Conservation (phyloP, 495 filamentous ascomycete genomes). For the Clavariopsis aquatica region DNA sequence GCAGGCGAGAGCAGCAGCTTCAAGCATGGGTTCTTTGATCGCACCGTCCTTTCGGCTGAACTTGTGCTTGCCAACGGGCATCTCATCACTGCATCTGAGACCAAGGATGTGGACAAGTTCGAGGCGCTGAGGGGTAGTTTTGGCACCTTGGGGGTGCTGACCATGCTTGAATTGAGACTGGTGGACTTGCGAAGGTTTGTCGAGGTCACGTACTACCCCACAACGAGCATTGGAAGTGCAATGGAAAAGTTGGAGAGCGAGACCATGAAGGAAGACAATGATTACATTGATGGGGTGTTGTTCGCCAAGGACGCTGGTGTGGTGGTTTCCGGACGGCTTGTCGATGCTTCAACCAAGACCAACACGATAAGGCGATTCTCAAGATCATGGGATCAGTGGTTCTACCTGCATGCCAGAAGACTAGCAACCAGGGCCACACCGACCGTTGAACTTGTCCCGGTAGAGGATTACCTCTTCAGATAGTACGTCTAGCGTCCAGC, state of each 20-base stretch:
- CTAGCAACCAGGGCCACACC: slow-evolving; percentile 32
- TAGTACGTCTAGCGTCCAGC: slow-evolving; percentile 39
- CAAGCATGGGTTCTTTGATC: slow-evolving; percentile 60
- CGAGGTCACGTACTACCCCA: slow-evolving; percentile 56
- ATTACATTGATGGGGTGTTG: slow-evolving; percentile 49
- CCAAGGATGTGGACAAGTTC: slow-evolving; percentile 53
- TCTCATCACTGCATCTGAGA: slow-evolving; percentile 46
- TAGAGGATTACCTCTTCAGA: slow-evolving; percentile 62
- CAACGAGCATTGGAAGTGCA: slow-evolving; percentile 39
- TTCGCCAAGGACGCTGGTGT: slow-evolving; percentile 54
- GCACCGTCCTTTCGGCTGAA: slow-evolving; percentile 56
- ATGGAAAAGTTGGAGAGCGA: slow-evolving; percentile 37
- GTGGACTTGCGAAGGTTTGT: slow-evolving; percentile 56
- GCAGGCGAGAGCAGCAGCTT: slow-evolving; percentile 61
- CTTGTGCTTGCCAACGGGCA: slow-evolving; percentile 60
- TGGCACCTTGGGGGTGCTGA: slow-evolving; percentile 59
- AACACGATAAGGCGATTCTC: slow-evolving; percentile 43
- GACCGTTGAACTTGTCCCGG: slow-evolving; percentile 51
- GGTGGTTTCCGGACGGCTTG: slow-evolving; percentile 55
- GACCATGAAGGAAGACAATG: slow-evolving; percentile 41
- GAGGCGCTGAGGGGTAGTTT: slow-evolving; percentile 56
- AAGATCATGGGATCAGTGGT: slow-evolving; percentile 57
- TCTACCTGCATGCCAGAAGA: slow-evolving; percentile 54
- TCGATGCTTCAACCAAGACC: slow-evolving; percentile 36
- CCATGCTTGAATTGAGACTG: slow-evolving; percentile 56